These are phyloP conservation scores for Hypomontagnella submonticulosa DNA, from an alignment of 495 filamentous ascomycete species.

Conservation along the genomic window DNA sequence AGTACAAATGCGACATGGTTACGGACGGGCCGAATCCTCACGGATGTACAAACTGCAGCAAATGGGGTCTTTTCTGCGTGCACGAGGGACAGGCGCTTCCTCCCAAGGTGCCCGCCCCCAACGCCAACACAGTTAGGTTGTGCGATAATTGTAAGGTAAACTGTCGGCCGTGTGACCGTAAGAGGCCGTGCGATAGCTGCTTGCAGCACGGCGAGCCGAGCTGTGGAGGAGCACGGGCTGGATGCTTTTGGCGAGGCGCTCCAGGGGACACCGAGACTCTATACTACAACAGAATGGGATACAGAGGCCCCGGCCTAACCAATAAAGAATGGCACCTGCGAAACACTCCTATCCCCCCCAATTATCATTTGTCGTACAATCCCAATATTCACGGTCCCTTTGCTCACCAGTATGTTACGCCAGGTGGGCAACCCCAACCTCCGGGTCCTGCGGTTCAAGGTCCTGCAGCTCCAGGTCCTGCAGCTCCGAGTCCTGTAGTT, in stretches of 20 bases:
- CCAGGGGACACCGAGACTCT: slow-evolving; percentile 22
- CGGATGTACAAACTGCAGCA: too few relatives aligned
- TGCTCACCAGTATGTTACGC: too few relatives aligned
- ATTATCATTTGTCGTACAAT: slow-evolving; percentile 14
- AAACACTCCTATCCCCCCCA: neutral
- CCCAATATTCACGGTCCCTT: neutral
- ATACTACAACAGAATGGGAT: slow-evolving; percentile 18
- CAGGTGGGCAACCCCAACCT: too few relatives aligned
- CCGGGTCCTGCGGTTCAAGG: too few relatives aligned
- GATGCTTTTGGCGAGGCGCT: slow-evolving; percentile 23
- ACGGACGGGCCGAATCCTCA: too few relatives aligned
- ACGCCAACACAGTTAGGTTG: neutral
- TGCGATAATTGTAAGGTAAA: neutral
- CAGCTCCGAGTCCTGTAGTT: too few relatives aligned
- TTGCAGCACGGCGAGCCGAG: neutral
- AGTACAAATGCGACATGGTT: too few relatives aligned
- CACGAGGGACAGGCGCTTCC: too few relatives aligned
- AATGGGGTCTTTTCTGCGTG: too few relatives aligned
- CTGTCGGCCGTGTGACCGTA: slow-evolving; percentile 15
- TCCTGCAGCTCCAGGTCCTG: too few relatives aligned
- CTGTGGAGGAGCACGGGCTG: neutral
- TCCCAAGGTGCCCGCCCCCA: neutral
- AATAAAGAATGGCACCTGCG: too few relatives aligned
- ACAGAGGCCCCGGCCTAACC: neutral
- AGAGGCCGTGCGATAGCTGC: slow-evolving; percentile 37